Percentiles rank a stretch among this genome's conserved stretches.
These are phyloP conservation scores for Aspergillus sparsus DNA, from an alignment of 495 filamentous ascomycete species.

Conservation along the genomic window DNA sequence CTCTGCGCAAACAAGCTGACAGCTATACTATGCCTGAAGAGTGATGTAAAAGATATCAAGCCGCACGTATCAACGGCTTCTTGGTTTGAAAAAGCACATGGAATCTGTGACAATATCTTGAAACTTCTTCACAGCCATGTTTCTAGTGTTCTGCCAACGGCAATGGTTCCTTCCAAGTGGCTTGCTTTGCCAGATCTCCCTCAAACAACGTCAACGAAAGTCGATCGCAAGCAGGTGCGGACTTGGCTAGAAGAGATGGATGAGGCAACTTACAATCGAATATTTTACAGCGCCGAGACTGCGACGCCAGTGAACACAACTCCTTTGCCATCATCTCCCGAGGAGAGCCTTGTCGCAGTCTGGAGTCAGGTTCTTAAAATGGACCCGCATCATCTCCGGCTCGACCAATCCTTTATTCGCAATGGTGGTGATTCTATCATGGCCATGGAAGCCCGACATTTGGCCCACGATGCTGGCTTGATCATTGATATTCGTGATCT, in stretches of 20 bases:
- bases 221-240: slow-evolving; percentile 16
- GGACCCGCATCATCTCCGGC: slow-evolving; percentile 1
- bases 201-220: slow-evolving; percentile 8
- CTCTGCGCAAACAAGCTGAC: slow-evolving; percentile 6
- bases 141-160: neutral
- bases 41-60: neutral
- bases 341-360: neutral
- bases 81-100: neutral
- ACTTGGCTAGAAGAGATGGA: slow-evolving; percentile 12
- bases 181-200: slow-evolving; percentile 5
- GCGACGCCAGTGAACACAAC: neutral
- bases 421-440: slow-evolving; percentile 14
- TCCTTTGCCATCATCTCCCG: neutral
- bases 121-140: slow-evolving; percentile 4
- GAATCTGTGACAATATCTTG: neutral
- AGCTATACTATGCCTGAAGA: slow-evolving; percentile 4
- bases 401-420: slow-evolving; percentile 13
- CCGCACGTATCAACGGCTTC: neutral
- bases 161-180: slow-evolving; percentile 12
- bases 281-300: slow-evolving; percentile 3
- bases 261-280: neutral
- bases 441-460: slow-evolving; percentile 14
- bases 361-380: slow-evolving; percentile 8
- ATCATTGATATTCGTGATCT: slow-evolving; percentile 9
- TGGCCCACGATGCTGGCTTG: slow-evolving; percentile 5